These are phyloP conservation scores for Protomyces inouyei DNA, from an alignment of 1,139 yeast genomes.

Conservation along the genomic window DNA sequence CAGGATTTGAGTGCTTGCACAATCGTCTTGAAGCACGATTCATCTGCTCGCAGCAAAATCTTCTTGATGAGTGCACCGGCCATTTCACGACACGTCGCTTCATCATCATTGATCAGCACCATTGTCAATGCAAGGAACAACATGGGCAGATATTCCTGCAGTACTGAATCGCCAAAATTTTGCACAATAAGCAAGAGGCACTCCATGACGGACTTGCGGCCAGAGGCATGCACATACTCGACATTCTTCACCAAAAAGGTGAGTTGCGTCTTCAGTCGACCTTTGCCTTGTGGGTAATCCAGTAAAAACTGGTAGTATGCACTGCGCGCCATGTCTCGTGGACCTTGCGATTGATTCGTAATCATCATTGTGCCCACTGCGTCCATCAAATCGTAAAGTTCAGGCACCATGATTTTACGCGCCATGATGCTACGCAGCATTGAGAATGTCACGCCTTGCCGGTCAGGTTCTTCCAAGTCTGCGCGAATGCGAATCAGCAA, in stretches of 20 bases:
- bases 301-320: slow-evolving; percentile 79
- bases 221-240: slow-evolving; percentile 77
- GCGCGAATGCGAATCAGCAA: slow-evolving; percentile 73
- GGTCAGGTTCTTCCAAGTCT: slow-evolving; percentile 83
- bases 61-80: slow-evolving; percentile 60
- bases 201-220: slow-evolving; percentile 89
- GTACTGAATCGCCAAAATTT: slow-evolving; percentile 59
- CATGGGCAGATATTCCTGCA: slow-evolving; percentile 61
- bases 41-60: slow-evolving; percentile 52
- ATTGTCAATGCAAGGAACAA: slow-evolving; percentile 79
- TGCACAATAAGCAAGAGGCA: slow-evolving; percentile 64
- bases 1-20: slow-evolving; percentile 63
- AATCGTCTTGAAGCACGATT: slow-evolving; percentile 46
- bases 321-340: slow-evolving; percentile 80
- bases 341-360: slow-evolving; percentile 77
- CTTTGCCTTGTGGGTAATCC: slow-evolving; percentile 92
- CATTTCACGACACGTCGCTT: slow-evolving; percentile 80
- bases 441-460: slow-evolving; percentile 82
- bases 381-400: slow-evolving; percentile 85
- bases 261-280: slow-evolving; percentile 76
- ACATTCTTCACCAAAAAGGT: slow-evolving; percentile 77
- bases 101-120: slow-evolving; percentile 71
- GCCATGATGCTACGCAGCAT: slow-evolving; percentile 71
- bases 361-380: slow-evolving; percentile 78
- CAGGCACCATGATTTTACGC: slow-evolving; percentile 73